Base-by-base conservation (phyloP, 179 eudicot species). In the Sideroxylon spinosum region DNA sequence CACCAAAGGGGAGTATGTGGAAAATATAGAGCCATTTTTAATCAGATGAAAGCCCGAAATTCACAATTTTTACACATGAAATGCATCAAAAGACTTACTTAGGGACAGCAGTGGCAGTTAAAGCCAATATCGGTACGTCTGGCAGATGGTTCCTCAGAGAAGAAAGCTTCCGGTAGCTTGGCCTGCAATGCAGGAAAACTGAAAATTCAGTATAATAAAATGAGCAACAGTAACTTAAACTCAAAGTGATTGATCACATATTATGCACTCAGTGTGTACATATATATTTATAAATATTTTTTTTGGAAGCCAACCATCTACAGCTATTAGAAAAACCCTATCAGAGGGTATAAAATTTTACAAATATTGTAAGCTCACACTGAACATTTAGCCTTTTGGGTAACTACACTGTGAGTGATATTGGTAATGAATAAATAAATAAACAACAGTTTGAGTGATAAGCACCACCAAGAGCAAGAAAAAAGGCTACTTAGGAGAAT, bases 91-190 rank as follows among this genome's bases (percentile, higher is more conserved):
- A 44, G 25, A 88, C 97, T 93, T 86, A 95, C 98, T 91, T 93
- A 50, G 98, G 98, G 76, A 86, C 97, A 85, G 98, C 98, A 78
- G 98, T 95, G 80, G 98, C 98, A 70, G 97, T 95, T 89, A 95
- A 81, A 67, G 98, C 98, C 84, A 95, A 84, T 75, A 95, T 91
- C 71, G 98, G 98, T 80, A 91, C 81, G 77, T 82, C 82, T 60
- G 98, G 91, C 55, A 95, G 82, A 65, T 71, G 82, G 52, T 82
- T 78, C 85, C 98, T 93, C 81, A 95, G 78, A 74, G 97, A 87
- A 67, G 97, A 90, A 80, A 95, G 91, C 86, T 95, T 95, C 88
- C 95, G 87, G 81, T 95, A 95, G 92, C 97, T 93, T 79, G 98
- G 97, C 89, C 97, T 93, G 89, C 52, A 74, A 77, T 28, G 68